Percentiles rank a stretch among this genome's conserved stretches.
These are phyloP conservation scores for Talaromyces sp. DNA, from an alignment of 2,329 filamentous ascomycete species.

Conservation along the genomic window DNA sequence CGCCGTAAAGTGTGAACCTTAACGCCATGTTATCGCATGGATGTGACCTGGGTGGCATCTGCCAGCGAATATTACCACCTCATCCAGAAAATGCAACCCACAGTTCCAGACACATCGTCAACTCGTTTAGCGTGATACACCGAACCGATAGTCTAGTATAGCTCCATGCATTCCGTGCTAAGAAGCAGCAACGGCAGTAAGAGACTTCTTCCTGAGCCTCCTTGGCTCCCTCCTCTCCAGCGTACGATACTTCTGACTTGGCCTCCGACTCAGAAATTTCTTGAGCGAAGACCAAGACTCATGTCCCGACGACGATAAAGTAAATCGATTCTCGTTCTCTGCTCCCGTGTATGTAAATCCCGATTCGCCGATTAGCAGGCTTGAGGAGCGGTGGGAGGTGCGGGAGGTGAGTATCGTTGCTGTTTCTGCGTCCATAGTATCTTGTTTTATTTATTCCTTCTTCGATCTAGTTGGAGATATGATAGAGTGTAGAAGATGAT, in stretches of 20 bases:
- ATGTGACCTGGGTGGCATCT: background rate
- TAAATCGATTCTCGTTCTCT: background rate
- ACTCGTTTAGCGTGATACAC: background rate
- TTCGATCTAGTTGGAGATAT: background rate
- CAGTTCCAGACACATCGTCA: background rate
- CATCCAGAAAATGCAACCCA: background rate
- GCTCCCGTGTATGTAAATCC: slow-evolving; percentile 12
- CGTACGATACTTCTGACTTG: slow-evolving; percentile 29
- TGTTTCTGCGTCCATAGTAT: slow-evolving; percentile 23
- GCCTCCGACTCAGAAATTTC: slow-evolving; percentile 26
- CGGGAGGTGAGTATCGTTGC: slow-evolving; percentile 15
- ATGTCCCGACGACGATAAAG: background rate
- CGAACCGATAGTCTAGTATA: no score
- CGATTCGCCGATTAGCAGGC: slow-evolving; percentile 18
- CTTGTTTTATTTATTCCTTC: background rate
- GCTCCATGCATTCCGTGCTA: background rate
- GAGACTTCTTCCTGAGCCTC: slow-evolving; percentile 28
- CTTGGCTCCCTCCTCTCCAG: slow-evolving; percentile 31
- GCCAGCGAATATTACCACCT: slow-evolving; percentile 2
- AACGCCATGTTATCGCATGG: background rate
- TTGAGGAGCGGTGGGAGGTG: slow-evolving; percentile 20
- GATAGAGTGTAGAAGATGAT: background rate
- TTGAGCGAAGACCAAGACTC: slow-evolving; percentile 24
- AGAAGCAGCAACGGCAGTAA: slow-evolving; percentile 1
- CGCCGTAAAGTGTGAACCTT: background rate